Base-by-base conservation (phyloP, 2,329 filamentous ascomycete species). In the Beauveria sp. region DNA sequence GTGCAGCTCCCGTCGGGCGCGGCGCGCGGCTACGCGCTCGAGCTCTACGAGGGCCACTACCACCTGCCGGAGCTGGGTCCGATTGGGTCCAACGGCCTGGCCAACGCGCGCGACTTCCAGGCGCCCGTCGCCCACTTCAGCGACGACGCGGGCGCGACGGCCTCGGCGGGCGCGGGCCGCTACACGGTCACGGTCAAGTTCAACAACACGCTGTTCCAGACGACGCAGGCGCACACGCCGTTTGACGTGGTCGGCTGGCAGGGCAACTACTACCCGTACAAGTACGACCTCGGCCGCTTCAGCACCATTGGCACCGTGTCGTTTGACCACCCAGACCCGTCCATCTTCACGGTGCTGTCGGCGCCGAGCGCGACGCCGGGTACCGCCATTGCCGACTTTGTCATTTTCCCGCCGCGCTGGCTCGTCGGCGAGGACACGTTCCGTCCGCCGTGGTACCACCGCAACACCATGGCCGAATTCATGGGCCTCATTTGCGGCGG, bases 171-270 rank as follows among this genome's bases (percentile, higher is more conserved):
- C 51, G 65, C 66, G n/a, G 72, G 56, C 58, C 60, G 60, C 55
- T 78, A 79, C 74, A 81, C 77, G 9, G 74, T 90, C 42, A 80
- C 81, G 40, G 80, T 79, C 70, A 90, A 90, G 71, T 87, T 90
- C 69, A 84, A 85, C 70, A 86, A 87, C 66, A 77, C 79, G 52
- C 81, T 91, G 56, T 91, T 89, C 74, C 75, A 77, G 43, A 86
- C 86, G 7, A 78, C 71, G 47, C 89, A 92, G 73, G 72, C 79
- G 12, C 89, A 92, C 71, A 87, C 86, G 0, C 89, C 89, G 0
- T 93, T 91, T 68, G 89, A 93, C 67, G 84, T 93, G 0, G 89
- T 91, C 3, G 88, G 86, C 3, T 93, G 89, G 89, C 89, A 93
- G 70, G 89, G 89, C 50, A 89, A 85, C 65, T 92, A 91, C 74